A percentile compares a stretch with the other conserved stretches of the same genome.
Conservation (phyloP, 345 rosid species). For the Bretschneidera sinensis region DNA sequence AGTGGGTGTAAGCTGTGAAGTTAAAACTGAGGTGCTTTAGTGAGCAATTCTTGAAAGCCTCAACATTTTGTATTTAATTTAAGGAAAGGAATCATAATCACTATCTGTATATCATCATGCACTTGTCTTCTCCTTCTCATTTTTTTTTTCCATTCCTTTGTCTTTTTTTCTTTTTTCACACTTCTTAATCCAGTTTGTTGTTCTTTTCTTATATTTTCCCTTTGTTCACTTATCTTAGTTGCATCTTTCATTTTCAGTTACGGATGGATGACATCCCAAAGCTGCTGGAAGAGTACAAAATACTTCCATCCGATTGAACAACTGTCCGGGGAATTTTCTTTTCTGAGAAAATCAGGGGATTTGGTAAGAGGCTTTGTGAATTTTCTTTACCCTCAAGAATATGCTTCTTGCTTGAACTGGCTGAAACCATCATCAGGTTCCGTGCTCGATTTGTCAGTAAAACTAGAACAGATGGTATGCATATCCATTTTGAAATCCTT, state of each 20-base stretch:
- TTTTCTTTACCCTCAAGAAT: too few species aligned
- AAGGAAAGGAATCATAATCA: too few species aligned
- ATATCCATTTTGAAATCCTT: not conserved
- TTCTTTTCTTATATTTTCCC: not conserved
- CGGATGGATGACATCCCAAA: slow-evolving; percentile 74
- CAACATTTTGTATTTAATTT: too few species aligned
- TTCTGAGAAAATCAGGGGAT: not conserved
- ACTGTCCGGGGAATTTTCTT: slow-evolving; percentile 6
- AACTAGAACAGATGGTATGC: not conserved
- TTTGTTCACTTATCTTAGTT: not conserved
- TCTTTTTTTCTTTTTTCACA: too few species aligned
- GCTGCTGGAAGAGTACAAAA: slow-evolving; percentile 71
- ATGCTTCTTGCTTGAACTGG: too few species aligned
- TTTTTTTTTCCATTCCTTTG: too few species aligned
- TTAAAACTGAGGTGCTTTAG: too few species aligned
- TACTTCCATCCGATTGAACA: slow-evolving; percentile 36
- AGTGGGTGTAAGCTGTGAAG: too few species aligned
- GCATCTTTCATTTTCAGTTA: slow-evolving; percentile 42
- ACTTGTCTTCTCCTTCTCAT: too few species aligned
- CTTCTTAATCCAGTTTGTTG: not conserved
- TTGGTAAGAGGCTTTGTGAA: too few species aligned
- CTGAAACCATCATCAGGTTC: not conserved
- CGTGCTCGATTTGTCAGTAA: not conserved
- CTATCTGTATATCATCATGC: too few species aligned
- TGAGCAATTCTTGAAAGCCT: too few species aligned